Evolutionary conservation across 1,284 basidiomycete species (phyloP).

Genomic region (Apiotrichum montevideense): DNA sequence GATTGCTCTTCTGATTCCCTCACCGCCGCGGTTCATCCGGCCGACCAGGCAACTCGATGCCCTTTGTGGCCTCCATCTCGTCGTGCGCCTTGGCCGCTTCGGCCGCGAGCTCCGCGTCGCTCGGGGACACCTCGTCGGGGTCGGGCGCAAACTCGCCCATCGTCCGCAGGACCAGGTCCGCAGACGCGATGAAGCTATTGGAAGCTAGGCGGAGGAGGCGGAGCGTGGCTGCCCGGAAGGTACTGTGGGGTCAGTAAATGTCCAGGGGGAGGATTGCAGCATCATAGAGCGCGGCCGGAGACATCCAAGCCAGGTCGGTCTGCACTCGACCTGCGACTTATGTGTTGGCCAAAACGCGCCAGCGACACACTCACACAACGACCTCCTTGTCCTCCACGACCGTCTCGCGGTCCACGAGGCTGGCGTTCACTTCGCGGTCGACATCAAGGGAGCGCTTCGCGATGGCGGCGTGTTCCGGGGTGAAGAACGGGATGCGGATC

Average conservation of each 20-base stretch:
- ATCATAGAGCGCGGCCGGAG: no score
- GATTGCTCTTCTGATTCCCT: no score
- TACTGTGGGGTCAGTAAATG: conserved; percentile 11
- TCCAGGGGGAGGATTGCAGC: no score
- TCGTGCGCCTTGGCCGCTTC: conserved; percentile 21
- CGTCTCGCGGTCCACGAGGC: conserved; percentile 66
- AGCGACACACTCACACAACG: conserved; percentile 55
- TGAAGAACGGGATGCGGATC: conserved; percentile 69
- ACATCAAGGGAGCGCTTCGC: conserved; percentile 76
- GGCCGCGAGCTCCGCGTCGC: conserved; percentile 34
- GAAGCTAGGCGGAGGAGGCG: conserved; percentile 72
- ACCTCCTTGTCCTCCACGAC: conserved; percentile 60
- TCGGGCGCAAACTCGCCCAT: conserved; percentile 60
- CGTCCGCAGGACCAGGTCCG: conserved; percentile 76
- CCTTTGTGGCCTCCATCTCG: conserved; percentile 22
- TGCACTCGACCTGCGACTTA: no score
- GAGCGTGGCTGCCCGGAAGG: conserved; percentile 60
- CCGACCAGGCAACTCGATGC: conserved; percentile 34
- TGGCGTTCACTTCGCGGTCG: conserved; percentile 71
- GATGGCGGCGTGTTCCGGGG: conserved; percentile 64
- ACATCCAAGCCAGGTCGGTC: no score
- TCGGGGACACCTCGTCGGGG: conserved; percentile 19
- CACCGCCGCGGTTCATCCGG: not conserved
- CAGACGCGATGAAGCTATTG: conserved; percentile 78
- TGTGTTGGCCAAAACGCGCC: not conserved